Evolutionary conservation across 257 asterid species (phyloP).

Genomic region (Striga asiatica): DNA sequence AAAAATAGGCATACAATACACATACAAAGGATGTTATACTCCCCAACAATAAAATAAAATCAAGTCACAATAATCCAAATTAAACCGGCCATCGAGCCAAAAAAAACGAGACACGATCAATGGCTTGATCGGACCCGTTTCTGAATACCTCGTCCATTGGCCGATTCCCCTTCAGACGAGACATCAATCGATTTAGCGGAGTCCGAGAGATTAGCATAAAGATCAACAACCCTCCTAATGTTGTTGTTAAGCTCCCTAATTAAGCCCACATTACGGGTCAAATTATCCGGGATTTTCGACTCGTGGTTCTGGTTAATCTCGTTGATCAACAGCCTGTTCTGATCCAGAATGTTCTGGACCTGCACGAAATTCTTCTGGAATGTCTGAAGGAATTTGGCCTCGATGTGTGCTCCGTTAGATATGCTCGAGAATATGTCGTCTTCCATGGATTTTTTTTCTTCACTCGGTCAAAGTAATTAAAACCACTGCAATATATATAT

Average conservation of each 20-base stretch:
- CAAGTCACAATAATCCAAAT: slow-evolving; percentile 10
- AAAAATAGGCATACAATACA: too few species aligned
- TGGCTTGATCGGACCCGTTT: slow-evolving; percentile 32
- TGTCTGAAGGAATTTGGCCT: slow-evolving; percentile 32
- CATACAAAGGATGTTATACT: neutral
- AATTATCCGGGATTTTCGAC: slow-evolving; percentile 37
- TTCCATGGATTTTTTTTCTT: slow-evolving; percentile 20
- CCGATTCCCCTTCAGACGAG: slow-evolving; percentile 42
- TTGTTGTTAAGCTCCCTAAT: slow-evolving; percentile 50
- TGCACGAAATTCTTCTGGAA: slow-evolving; percentile 37
- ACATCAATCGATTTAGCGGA: slow-evolving; percentile 33
- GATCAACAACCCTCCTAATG: slow-evolving; percentile 48
- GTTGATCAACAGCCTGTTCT: slow-evolving; percentile 38
- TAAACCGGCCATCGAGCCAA: neutral
- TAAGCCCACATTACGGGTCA: slow-evolving; percentile 31
- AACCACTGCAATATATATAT: slow-evolving; percentile 17
- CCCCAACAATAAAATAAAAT: neutral
- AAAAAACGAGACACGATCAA: slow-evolving; percentile 9
- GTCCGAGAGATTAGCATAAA: slow-evolving; percentile 34
- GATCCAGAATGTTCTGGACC: slow-evolving; percentile 44
- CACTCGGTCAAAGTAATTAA: neutral
- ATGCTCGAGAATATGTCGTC: slow-evolving; percentile 34
- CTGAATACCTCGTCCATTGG: slow-evolving; percentile 30
- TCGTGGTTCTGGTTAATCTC: slow-evolving; percentile 52
- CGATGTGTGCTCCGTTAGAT: slow-evolving; percentile 24